phyloP scores from a whole-genome alignment of 129 eudicot genomes.

The Oenanthe sinensis region DNA sequence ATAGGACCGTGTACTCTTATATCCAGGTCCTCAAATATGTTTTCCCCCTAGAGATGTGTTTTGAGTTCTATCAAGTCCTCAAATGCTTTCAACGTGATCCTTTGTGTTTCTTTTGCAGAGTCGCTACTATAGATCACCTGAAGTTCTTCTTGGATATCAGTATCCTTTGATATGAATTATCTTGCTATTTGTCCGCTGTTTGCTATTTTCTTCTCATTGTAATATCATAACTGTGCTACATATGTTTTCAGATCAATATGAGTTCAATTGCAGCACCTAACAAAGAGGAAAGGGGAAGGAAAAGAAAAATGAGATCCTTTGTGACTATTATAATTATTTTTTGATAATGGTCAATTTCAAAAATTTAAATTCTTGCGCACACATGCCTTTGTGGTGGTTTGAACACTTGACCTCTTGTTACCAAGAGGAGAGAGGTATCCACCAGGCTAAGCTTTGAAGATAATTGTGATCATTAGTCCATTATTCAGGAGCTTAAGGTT shows the following conservation, averaged over 20 bases:
- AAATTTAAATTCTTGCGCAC: neutral
- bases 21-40: constrained; percentile 53
- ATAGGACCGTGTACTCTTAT: constrained; percentile 92
- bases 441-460: too few relatives aligned
- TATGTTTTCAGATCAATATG: neutral
- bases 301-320: neutral
- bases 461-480: too few relatives aligned
- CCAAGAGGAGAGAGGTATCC: too few relatives aligned
- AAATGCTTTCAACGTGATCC: constrained; percentile 15
- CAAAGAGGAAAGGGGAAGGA: neutral
- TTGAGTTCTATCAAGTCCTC: constrained; percentile 17
- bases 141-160: constrained; percentile 97
- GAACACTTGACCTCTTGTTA: neutral
- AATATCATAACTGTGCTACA: neutral
- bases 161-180: constrained; percentile 46
- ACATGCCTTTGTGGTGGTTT: neutral
- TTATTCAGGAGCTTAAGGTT: too few relatives aligned
- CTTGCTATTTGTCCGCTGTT: neutral
- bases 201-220: neutral
- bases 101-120: constrained; percentile 59
- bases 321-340: neutral
- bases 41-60: constrained; percentile 10
- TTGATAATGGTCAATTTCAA: neutral
- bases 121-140: constrained; percentile 98
- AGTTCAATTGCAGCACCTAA: neutral